Evolutionary conservation across 441 rosid species (phyloP).

Genomic region (Hura crepitans): DNA sequence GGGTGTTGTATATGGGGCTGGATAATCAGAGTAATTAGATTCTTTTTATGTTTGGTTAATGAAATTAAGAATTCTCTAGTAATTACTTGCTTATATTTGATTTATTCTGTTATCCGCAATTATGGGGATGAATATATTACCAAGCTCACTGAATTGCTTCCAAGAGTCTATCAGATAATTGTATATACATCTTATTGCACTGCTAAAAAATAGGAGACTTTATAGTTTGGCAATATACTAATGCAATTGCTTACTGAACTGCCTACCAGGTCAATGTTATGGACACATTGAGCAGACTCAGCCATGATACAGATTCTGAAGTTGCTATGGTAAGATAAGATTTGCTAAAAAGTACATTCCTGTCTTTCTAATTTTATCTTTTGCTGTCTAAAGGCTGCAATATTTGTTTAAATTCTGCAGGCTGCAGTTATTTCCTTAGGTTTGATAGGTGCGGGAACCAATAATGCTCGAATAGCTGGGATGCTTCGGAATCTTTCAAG

Average conservation of each 20-base stretch:
- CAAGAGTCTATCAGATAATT: neutral
- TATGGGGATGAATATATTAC: neutral
- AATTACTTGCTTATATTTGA: neutral
- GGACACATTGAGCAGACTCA: slow-evolving; percentile 92
- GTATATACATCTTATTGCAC: neutral
- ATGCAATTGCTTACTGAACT: neutral
- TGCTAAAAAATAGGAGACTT: neutral
- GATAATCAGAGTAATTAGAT: slow-evolving; percentile 1
- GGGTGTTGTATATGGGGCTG: neutral
- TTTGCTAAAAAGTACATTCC: slow-evolving; percentile 8
- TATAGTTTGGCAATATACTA: slow-evolving; percentile 2
- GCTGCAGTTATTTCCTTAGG: slow-evolving; percentile 89
- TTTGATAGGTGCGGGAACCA: slow-evolving; percentile 93
- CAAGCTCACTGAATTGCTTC: neutral
- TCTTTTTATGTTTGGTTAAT: neutral
- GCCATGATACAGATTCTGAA: slow-evolving; percentile 94
- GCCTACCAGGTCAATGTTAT: slow-evolving; percentile 72
- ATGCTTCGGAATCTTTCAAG: slow-evolving; percentile 94
- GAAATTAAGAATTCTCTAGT: neutral
- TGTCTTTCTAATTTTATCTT: slow-evolving; percentile 12
- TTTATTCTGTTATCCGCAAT: neutral
- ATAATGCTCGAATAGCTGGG: slow-evolving; percentile 89
- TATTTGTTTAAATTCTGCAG: slow-evolving; percentile 39
- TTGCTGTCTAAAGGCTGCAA: slow-evolving; percentile 4
- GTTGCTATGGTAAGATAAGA: slow-evolving; percentile 76